Evolutionary conservation across 2,329 filamentous ascomycete species (phyloP).

Genomic region (Paracoccidioides brasiliensis): DNA sequence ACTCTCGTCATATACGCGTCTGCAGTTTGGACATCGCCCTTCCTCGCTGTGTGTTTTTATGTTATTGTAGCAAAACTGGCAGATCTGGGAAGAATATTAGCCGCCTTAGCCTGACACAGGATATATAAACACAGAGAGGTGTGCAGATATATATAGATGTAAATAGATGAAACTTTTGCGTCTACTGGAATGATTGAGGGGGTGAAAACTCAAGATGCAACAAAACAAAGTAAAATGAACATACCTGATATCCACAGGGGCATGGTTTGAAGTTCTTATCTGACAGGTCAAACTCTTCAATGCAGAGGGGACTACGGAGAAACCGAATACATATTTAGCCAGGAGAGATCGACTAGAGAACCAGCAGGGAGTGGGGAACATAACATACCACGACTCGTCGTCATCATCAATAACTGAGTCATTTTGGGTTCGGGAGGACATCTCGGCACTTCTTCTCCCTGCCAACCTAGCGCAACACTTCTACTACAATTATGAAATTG

Average conservation of each 20-base stretch:
- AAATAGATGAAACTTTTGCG: no score
- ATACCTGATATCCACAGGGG: conserved; percentile 94
- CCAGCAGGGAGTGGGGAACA: neutral
- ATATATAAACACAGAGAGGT: no score
- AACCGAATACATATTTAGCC: conserved; percentile 2
- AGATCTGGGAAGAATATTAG: conserved; percentile 51
- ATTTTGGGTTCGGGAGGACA: conserved; percentile 34
- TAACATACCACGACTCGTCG: conserved; percentile 35
- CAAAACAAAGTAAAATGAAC: neutral
- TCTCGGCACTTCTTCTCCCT: conserved; percentile 16
- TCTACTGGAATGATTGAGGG: no score
- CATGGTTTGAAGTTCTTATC: conserved; percentile 96
- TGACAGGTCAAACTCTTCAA: conserved; percentile 96
- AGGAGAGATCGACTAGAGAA: neutral
- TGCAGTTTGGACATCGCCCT: conserved; percentile 90
- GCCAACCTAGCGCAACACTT: conserved; percentile 4
- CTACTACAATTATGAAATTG: conserved; percentile 9
- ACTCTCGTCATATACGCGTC: conserved; percentile 89
- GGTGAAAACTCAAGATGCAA: conserved; percentile 4
- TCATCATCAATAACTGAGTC: conserved; percentile 39
- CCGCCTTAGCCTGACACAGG: neutral
- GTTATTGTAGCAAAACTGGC: conserved; percentile 99
- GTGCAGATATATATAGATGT: no score
- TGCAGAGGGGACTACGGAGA: conserved; percentile 69
- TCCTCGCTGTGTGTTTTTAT: conserved; percentile 93